A percentile compares a stretch with the other conserved stretches of the same genome.
Evolutionary conservation across 139 green algal genomes (phyloP).

Genomic region (Chlorella sorokiniana): DNA sequence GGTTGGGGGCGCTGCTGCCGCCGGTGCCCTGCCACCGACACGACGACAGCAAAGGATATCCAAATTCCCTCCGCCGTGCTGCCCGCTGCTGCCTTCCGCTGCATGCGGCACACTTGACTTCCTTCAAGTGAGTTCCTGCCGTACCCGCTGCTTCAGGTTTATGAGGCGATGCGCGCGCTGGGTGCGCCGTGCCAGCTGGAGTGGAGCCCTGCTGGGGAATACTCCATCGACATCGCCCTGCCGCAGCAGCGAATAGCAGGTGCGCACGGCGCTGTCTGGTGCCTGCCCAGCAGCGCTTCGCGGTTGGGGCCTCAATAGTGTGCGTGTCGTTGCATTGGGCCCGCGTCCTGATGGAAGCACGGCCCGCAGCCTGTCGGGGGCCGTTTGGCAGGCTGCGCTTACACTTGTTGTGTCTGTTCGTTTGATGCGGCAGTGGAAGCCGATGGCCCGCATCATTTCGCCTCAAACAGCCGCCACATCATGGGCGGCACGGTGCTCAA

Average conservation of each 20-base stretch:
- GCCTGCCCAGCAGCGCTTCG: background rate
- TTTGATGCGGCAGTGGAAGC: slow-evolving; percentile 21
- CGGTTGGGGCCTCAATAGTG: no score
- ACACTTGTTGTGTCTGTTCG: no score
- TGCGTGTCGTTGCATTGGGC: no score
- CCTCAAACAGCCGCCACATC: slow-evolving; percentile 21
- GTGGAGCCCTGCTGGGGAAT: slow-evolving; percentile 25
- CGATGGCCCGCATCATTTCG: slow-evolving; percentile 48
- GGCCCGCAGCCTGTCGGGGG: no score
- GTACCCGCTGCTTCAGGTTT: background rate
- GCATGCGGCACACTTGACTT: no score
- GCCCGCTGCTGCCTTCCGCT: no score
- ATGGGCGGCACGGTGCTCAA: slow-evolving; percentile 39
- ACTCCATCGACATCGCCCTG: slow-evolving; percentile 42
- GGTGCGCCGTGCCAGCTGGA: slow-evolving; percentile 23
- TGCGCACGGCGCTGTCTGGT: background rate
- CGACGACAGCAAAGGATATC: no score
- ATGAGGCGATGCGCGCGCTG: slow-evolving; percentile 5
- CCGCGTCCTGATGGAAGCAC: no score
- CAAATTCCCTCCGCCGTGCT: no score
- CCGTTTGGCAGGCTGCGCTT: no score
- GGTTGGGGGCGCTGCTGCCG: no score
- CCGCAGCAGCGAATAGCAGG: slow-evolving; percentile 20
- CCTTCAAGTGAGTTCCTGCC: background rate
- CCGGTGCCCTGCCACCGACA: background rate